Percentiles rank a stretch among this genome's conserved stretches.
phyloP scores from a whole-genome alignment of 192 early-diverging fungal genomes.

The Pilobolus umbonatus region DNA sequence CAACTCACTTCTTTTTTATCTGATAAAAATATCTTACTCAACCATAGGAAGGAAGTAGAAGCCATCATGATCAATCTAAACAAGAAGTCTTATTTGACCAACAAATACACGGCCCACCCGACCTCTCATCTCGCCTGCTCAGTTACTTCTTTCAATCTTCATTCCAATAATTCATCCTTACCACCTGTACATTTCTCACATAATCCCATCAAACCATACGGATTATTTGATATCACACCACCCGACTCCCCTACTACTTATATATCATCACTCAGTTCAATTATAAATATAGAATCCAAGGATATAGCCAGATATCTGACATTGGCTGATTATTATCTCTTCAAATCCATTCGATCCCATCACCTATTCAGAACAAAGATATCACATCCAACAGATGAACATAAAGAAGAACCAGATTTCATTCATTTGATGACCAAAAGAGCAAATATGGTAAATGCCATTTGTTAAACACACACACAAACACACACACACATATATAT shows the following conservation, averaged over 20 bases:
- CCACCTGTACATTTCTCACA: not conserved
- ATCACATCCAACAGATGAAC: slow-evolving; percentile 2
- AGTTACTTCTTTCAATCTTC: no score
- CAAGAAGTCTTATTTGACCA: no score
- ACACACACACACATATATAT: not conserved
- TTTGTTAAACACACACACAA: not conserved
- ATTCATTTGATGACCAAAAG: slow-evolving; percentile 35
- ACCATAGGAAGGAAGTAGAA: no score
- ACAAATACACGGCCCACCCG: no score
- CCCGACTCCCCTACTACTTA: slow-evolving; percentile 13
- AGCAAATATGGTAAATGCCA: slow-evolving; percentile 27
- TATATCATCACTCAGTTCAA: not conserved
- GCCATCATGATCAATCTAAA: no score
- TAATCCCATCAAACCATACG: not conserved
- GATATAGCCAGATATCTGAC: slow-evolving; percentile 37
- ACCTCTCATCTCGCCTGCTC: no score
- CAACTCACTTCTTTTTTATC: slow-evolving; percentile 47
- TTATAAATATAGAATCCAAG: slow-evolving; percentile 14
- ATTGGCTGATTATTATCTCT: slow-evolving; percentile 38
- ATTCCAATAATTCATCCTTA: no score
- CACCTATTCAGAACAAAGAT: slow-evolving; percentile 24
- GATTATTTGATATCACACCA: slow-evolving; percentile 14
- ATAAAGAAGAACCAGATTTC: not conserved
- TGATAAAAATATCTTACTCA: slow-evolving; percentile 30
- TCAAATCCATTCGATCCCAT: slow-evolving; percentile 33